These are phyloP conservation scores for Melaleuca quinquenervia DNA, from an alignment of 345 rosid species.

Conservation along the genomic window DNA sequence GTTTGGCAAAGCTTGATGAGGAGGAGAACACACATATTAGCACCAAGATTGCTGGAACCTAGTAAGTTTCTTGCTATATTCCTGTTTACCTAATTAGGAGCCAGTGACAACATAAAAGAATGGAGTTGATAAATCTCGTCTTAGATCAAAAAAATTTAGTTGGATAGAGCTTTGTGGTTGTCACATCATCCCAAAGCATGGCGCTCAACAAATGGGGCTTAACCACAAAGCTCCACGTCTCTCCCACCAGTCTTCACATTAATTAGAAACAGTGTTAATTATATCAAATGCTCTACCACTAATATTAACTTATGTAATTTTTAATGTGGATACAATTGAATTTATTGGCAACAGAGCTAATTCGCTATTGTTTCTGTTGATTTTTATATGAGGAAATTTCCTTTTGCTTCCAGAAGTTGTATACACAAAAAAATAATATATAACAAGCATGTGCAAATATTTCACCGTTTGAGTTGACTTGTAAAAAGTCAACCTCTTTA, in stretches of 20 bases:
- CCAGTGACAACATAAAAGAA: no score
- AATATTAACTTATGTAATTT: not conserved
- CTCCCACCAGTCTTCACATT: not conserved
- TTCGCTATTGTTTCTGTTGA: not conserved
- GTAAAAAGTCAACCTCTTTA: not conserved
- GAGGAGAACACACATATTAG: not conserved
- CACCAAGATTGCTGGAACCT: not conserved
- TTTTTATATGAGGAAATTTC: no score
- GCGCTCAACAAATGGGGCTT: not conserved
- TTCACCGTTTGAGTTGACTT: not conserved
- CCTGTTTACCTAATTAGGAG: no score
- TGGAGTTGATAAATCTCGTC: no score
- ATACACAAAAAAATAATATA: not conserved
- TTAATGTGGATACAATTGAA: not conserved
- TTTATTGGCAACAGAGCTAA: not conserved
- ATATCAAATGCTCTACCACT: not conserved
- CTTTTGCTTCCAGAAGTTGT: no score
- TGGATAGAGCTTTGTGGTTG: no score
- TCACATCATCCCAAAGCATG: no score
- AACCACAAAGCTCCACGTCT: not conserved
- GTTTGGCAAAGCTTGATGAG: not conserved
- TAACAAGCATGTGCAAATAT: not conserved
- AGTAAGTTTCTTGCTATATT: no score
- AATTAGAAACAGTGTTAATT: not conserved
- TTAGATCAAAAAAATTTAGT: no score